Evolutionary conservation across 371 early-diverging fungal genomes (phyloP).

Genomic region (Synchytrium microbalum): DNA sequence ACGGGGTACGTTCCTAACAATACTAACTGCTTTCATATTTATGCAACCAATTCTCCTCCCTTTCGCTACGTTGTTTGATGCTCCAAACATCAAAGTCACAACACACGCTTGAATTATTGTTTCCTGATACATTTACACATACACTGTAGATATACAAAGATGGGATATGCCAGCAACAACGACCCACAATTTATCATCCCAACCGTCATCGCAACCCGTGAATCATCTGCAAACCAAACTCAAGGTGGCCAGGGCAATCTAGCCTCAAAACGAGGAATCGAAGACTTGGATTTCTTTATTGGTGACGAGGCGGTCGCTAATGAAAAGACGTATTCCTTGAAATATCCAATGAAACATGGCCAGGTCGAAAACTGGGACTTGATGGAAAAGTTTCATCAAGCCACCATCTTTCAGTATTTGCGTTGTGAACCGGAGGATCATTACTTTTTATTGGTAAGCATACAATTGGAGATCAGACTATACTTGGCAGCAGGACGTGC

Average conservation of each 20-base stretch:
- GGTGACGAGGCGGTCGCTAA: conserved; percentile 93
- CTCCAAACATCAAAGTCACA: no score
- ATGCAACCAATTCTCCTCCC: no score
- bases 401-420: conserved; percentile 92
- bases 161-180: conserved; percentile 96
- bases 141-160: conserved; percentile 91
- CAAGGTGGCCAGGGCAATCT: conserved; percentile 54
- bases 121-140: no score
- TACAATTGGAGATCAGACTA: no score
- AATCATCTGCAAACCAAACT: conserved; percentile 37
- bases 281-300: conserved; percentile 94
- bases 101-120: no score
- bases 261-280: conserved; percentile 92
- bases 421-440: conserved; percentile 98
- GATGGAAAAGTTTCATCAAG: conserved; percentile 81
- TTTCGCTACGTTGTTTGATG: no score
- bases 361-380: conserved; percentile 56
- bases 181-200: conserved; percentile 95
- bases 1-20: conserved; percentile 64
- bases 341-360: conserved; percentile 45
- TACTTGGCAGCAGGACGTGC: no score
- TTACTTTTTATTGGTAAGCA: conserved; percentile 78
- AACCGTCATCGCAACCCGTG: conserved; percentile 79
- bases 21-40: neutral
- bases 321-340: conserved; percentile 36